Conservation (phyloP, 257 asterid species). For the Craterostigma plantagineum region DNA sequence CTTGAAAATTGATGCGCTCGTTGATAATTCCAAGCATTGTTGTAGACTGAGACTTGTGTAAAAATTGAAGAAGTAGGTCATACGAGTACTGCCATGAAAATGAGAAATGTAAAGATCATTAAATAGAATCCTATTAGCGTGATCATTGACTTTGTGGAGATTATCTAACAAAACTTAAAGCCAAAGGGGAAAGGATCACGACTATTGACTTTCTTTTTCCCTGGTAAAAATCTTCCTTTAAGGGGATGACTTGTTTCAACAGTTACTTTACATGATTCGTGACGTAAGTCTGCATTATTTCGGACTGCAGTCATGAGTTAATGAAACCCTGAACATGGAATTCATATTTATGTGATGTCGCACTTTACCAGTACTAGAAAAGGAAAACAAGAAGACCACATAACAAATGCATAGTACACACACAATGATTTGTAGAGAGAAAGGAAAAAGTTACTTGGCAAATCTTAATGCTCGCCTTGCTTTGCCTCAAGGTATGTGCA, state of each 20-base stretch:
- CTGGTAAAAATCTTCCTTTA: too few species aligned
- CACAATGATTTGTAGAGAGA: background rate
- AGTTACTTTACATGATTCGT: too few species aligned
- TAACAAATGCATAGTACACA: too few species aligned
- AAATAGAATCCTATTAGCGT: background rate
- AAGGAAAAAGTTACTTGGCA: constrained; percentile 40
- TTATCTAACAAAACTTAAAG: background rate
- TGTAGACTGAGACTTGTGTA: constrained; percentile 75
- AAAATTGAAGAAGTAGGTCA: constrained; percentile 78
- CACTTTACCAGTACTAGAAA: too few species aligned
- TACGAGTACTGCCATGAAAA: constrained; percentile 53
- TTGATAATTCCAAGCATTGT: constrained; percentile 88
- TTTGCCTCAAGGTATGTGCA: constrained; percentile 79
- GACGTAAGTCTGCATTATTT: too few species aligned
- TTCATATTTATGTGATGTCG: too few species aligned
- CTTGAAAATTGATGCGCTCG: constrained; percentile 90
- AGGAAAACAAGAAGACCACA: too few species aligned
- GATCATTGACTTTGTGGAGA: background rate
- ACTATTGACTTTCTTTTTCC: too few species aligned
- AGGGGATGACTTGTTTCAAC: too few species aligned
- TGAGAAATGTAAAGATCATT: constrained; percentile 10
- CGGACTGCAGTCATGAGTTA: too few species aligned
- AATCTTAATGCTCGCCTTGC: constrained; percentile 80
- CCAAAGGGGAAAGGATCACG: too few species aligned
- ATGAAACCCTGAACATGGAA: too few species aligned